Evolutionary conservation across 768 basidiomycete genomes (phyloP).

Genomic region (Panaeolus cyanescens): DNA sequence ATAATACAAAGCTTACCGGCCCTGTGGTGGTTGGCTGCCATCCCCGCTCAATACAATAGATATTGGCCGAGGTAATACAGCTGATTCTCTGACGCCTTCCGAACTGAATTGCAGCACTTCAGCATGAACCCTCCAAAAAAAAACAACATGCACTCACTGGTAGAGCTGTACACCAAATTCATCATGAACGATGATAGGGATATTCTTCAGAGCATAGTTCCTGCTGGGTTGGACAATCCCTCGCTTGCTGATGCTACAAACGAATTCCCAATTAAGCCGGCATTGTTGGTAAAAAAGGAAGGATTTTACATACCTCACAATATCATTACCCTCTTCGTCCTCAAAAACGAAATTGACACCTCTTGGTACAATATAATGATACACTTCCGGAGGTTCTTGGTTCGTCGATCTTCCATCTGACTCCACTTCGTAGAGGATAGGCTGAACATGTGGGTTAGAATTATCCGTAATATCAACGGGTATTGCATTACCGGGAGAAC

Average conservation of each 20-base stretch:
- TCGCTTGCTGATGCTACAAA: constrained; percentile 7
- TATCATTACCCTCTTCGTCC: constrained; percentile 64
- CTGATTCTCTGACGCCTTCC: constrained; percentile 2
- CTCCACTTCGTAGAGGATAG: constrained; percentile 20
- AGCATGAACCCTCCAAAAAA: not conserved
- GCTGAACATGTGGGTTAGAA: constrained; percentile 7
- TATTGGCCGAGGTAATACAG: not conserved
- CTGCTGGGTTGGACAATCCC: not conserved
- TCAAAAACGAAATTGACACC: constrained; percentile 69
- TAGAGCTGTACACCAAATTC: constrained; percentile 59
- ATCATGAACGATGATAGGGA: constrained; percentile 61
- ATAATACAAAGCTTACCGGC: not conserved
- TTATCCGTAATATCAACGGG: not conserved
- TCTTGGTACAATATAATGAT: constrained; percentile 63
- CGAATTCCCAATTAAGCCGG: not conserved
- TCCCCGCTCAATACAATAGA: not conserved
- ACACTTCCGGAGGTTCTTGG: constrained; percentile 26
- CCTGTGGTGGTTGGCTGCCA: not conserved
- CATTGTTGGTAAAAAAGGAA: not conserved
- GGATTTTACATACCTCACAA: constrained; percentile 48
- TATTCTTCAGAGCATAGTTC: constrained; percentile 20
- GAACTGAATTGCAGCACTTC: not conserved
- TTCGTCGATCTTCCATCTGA: constrained; percentile 17
- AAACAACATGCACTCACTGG: constrained; percentile 35
- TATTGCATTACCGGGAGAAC: not conserved